Base-by-base conservation (phyloP, 495 filamentous ascomycete genomes). In the Penicillium odoratum region DNA sequence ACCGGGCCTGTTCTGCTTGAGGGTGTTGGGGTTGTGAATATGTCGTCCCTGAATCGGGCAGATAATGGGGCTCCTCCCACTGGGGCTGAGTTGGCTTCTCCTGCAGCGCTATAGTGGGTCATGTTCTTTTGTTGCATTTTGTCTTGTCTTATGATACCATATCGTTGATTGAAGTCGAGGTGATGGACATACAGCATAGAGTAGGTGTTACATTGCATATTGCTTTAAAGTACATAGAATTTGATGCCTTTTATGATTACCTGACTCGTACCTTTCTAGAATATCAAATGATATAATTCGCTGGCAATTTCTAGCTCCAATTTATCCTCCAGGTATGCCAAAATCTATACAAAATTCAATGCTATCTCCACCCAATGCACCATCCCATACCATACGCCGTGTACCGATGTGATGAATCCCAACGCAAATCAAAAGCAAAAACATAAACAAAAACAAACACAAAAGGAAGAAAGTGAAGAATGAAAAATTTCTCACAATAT, bases 11-110 rank as follows among this genome's bases (percentile, higher is more conserved):
- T 66, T 15, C 30, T 69, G 21, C n/a, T 69, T 3, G 40, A 48
- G 16, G 66, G 66, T 21, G 66, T 69, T 30, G 66, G 64, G 3
- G 25, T 62, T 4, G 33, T 67, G 9, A 48, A 67, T 56, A 31
- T 67, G 18, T 40, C 58, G 1, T 53, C 61, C 16, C 51, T 40
- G 15, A 47, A 55, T n/a, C 8, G 36, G 6, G 10, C 51, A 13
- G 10, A 1, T 21, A 21, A 21, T 21, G 21, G 21, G 21, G 21
- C 34, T 28, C 7, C 25, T 30, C 15, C 36, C 6, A 25, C 16
- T 8, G 38, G 13, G 1, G 33, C 33, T 16, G 51, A 53, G 21
- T 7, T 25, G 21, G 51, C 26, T 3, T 8, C 34, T 25, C 13
- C 51, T n/a, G 51, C 21, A 15, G 34, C 51, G 26, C 46, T 31